Evolutionary conservation across 371 early-diverging fungal genomes (phyloP), one percentile per base, ranked within the genome.

Genomic region (Vavraia culicis): DNA sequence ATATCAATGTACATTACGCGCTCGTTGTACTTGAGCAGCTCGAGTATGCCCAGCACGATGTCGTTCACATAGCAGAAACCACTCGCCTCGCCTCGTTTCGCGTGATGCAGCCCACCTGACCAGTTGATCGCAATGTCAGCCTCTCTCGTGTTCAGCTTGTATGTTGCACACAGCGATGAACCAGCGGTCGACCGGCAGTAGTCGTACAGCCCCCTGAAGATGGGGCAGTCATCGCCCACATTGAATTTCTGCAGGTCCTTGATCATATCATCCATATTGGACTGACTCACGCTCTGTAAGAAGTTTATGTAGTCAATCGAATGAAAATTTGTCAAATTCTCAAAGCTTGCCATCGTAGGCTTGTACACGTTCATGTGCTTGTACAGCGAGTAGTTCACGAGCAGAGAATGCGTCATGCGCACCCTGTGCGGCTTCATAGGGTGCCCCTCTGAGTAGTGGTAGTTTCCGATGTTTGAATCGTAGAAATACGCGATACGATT

Each of bases 381-480:
- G 62, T 88, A 82, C 11, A 99, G 72, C 3, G 82, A 85, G 71
- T 90, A 94, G 35, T 81, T 81, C 41, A 85, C 72, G 31, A 99
- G 82, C 49, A 99, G 73, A 60, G 83, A 83, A 69, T 99, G 90
- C 20, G 88, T 83, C 77, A 98, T 81, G 46, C 83, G 81, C 67
- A 94, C 82, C 53, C 99, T 77, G 45, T 88, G 85, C 7, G 99
- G 96, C 64, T 98, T 98, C 99, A 98, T 98, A 3, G 93, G 93
- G 69, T 89, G 89, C 20, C 52, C 54, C 22, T 48, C 35, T 40
- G 81, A 83, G 72, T 82, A 87, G 51, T 77, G 78, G 63, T 78
- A 82, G 62, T 80, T 79, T 10, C 85, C 88, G 52, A 85, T 80
- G 41, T 56, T 47, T 31, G 60, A 55, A 49, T 68, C 68, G 52